Percentiles rank a stretch among this genome's conserved stretches.
phyloP scores from a whole-genome alignment of 805 yeast species.

The Monosporozyma aerobia region DNA sequence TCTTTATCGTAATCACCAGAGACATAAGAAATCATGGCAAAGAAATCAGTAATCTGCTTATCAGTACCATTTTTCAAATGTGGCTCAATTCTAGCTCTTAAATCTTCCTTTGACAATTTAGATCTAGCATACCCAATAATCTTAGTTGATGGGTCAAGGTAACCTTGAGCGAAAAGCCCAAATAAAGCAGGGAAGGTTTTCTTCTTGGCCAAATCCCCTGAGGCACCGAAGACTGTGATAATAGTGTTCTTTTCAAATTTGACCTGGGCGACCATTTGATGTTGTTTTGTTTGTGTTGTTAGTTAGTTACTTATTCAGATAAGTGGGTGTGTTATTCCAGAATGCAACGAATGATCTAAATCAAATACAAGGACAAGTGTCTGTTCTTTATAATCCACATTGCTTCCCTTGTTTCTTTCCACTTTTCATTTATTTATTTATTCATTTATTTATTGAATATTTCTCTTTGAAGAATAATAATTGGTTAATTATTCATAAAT shows the following conservation, averaged over 20 bases:
- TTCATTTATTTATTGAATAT: no score
- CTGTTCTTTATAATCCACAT: no score
- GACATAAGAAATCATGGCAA: conserved; percentile 56
- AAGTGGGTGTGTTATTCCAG: no score
- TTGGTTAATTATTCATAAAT: no score
- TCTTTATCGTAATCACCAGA: conserved; percentile 73
- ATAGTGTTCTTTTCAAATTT: conserved; percentile 56
- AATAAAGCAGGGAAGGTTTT: conserved; percentile 85
- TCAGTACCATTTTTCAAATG: conserved; percentile 50
- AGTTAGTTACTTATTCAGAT: no score
- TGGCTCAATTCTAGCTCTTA: conserved; percentile 55
- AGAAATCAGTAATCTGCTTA: conserved; percentile 51
- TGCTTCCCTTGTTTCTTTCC: no score
- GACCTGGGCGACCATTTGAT: conserved; percentile 6
- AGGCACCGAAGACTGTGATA: conserved; percentile 85
- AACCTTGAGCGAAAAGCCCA: conserved; percentile 69
- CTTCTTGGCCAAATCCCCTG: conserved; percentile 92
- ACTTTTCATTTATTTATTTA: no score
- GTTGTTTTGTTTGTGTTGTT: background rate
- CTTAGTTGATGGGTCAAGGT: conserved; percentile 56
- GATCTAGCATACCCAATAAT: conserved; percentile 93
- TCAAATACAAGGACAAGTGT: no score
- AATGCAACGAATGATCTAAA: no score
- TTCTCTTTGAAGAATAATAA: no score
- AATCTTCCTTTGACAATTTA: conserved; percentile 54